Evolutionary conservation across 2,329 filamentous ascomycete genomes (phyloP).

Genomic region (Plenodomus tracheiphilus): DNA sequence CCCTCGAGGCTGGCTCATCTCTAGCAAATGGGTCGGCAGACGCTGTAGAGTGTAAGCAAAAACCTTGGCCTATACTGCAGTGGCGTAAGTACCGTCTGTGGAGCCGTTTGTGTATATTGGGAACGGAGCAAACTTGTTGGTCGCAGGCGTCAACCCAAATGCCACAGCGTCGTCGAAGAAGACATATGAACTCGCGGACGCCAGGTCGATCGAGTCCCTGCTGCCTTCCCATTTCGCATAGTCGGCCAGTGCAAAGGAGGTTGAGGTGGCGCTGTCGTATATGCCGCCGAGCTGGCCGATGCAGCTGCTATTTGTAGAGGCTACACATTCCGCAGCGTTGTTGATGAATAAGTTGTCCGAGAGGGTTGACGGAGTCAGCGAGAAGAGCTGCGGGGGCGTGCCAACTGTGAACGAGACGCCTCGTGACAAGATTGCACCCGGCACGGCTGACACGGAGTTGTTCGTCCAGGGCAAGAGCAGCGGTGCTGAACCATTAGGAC

Average conservation of each 20-base stretch:
- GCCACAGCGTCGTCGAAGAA: constrained; percentile 18
- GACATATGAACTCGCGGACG: constrained; percentile 12
- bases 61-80: neutral
- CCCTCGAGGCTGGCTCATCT: constrained; percentile 11
- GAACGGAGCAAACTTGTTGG: constrained; percentile 17
- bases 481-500: constrained; percentile 18
- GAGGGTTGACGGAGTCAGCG: constrained; percentile 18
- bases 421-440: constrained; percentile 15
- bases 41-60: constrained; percentile 3
- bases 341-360: constrained; percentile 20
- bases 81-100: constrained; percentile 14
- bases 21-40: constrained; percentile 9
- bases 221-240: constrained; percentile 19
- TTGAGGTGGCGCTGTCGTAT: constrained; percentile 17
- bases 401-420: constrained; percentile 19
- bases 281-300: constrained; percentile 20
- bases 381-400: constrained; percentile 19
- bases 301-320: constrained; percentile 19
- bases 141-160: constrained; percentile 16
- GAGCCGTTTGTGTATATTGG: constrained; percentile 17
- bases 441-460: constrained; percentile 14
- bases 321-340: constrained; percentile 15
- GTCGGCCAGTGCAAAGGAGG: constrained; percentile 13
- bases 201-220: constrained; percentile 15
- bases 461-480: constrained; percentile 22